Conservation (phyloP, 2,329 filamentous ascomycete species). For the Samsoniella hepiali region DNA sequence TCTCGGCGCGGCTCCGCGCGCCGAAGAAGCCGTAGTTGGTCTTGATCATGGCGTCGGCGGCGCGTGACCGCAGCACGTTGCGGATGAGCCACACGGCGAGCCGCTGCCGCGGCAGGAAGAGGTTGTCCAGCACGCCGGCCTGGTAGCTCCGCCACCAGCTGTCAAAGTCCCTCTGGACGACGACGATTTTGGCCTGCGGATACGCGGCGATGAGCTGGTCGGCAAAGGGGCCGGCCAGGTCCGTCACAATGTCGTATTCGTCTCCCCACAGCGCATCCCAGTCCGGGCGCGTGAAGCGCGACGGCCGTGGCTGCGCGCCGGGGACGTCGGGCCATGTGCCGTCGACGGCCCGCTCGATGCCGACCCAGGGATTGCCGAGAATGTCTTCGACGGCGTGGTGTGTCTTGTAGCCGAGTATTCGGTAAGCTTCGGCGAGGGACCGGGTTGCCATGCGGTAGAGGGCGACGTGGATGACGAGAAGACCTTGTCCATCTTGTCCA, state of each 20-base stretch:
- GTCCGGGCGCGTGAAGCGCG: slow-evolving; percentile 21
- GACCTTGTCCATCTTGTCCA: not conserved
- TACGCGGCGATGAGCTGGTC: slow-evolving; percentile 28
- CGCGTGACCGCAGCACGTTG: slow-evolving; percentile 16
- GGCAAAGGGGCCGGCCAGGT: slow-evolving; percentile 26
- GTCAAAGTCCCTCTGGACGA: slow-evolving; percentile 29
- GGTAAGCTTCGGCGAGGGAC: slow-evolving; percentile 18
- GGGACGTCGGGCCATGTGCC: slow-evolving; percentile 18
- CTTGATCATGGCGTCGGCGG: slow-evolving; percentile 16
- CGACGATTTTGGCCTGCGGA: slow-evolving; percentile 30
- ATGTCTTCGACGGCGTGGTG: slow-evolving; percentile 20
- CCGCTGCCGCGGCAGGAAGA: slow-evolving; percentile 20
- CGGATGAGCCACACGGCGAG: slow-evolving; percentile 2
- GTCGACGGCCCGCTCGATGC: slow-evolving; percentile 1
- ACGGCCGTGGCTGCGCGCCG: slow-evolving; percentile 12
- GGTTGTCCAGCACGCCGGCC: slow-evolving; percentile 22
- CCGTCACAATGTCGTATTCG: slow-evolving; percentile 27
- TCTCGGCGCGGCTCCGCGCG: not conserved
- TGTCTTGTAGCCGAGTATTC: slow-evolving; percentile 21
- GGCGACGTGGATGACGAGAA: slow-evolving; percentile 15
- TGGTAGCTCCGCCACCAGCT: slow-evolving; percentile 25
- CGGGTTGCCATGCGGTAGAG: slow-evolving; percentile 19
- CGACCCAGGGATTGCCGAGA: slow-evolving; percentile 2
- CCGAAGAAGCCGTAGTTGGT: slow-evolving; percentile 4
- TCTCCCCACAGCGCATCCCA: slow-evolving; percentile 28